phyloP scores from a whole-genome alignment of 2,329 filamentous ascomycete genomes.

The Cladophialophora bantiana region DNA sequence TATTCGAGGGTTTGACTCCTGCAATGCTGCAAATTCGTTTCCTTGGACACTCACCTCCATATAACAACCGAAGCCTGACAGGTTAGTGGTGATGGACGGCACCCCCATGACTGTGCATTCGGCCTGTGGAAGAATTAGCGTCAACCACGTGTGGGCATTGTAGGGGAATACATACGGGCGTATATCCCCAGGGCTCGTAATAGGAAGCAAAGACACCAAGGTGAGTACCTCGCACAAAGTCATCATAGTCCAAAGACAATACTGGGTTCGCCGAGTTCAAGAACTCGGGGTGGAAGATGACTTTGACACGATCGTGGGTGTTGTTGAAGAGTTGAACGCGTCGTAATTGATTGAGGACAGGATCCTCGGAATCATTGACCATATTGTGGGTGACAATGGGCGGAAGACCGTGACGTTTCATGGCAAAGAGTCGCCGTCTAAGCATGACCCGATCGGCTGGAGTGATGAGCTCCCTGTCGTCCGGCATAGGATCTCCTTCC shows the following conservation, averaged over 20 bases:
- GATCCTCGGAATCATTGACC: slow-evolving; percentile 91
- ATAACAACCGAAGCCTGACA: slow-evolving; percentile 97
- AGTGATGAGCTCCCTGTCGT: slow-evolving; percentile 95
- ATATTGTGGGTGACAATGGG: slow-evolving; percentile 99
- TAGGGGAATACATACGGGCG: slow-evolving; percentile 53
- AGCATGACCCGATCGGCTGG: slow-evolving; percentile 91
- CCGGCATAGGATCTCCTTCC: slow-evolving; percentile 89
- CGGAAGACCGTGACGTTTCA: slow-evolving; percentile 89
- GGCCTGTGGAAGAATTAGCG: slow-evolving; percentile 46
- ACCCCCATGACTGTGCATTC: slow-evolving; percentile 99
- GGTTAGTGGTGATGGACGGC: slow-evolving; percentile 95
- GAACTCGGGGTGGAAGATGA: slow-evolving; percentile 98
- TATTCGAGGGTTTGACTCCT: background rate
- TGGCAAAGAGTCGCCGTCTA: slow-evolving; percentile 88
- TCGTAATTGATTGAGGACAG: slow-evolving; percentile 92
- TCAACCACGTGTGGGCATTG: background rate
- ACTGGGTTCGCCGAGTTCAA: slow-evolving; percentile 95
- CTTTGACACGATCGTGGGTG: slow-evolving; percentile 91
- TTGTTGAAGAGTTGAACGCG: slow-evolving; percentile 98
- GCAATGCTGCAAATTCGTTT: background rate
- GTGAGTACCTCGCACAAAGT: slow-evolving; percentile 97
- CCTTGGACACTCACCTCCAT: slow-evolving; percentile 70
- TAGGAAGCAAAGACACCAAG: slow-evolving; percentile 95
- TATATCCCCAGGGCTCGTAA: slow-evolving; percentile 99
- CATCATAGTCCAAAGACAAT: slow-evolving; percentile 93